Base-by-base conservation (phyloP, 164 flowering plant genomes). In the Tetrastigma voinierianum region DNA sequence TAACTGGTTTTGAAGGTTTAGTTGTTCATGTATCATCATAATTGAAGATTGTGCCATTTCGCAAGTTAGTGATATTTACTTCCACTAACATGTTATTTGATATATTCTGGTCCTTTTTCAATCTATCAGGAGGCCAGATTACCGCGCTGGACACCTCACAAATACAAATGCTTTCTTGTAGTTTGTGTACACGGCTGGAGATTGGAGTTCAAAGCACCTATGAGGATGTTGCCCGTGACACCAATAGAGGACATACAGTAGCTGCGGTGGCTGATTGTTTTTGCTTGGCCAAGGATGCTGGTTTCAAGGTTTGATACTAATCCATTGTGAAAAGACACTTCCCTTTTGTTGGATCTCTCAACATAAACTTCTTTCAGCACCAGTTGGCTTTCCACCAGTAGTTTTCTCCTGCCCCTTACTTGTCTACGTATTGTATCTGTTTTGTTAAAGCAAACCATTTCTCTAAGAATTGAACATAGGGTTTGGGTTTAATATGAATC, bases 251-350 rank as follows among this genome's bases (percentile, higher is more conserved):
- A 18, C 99, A 95, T 72, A 93, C 99, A 4, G 99, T 95, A 18
- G 97, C 98, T 67, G 97, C 99, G 56, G 99, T 95, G 61, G 98
- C 98, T 77, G 99, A 95, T 84, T 95, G 99, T 66, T 95, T 95
- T 82, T 90, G 89, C 80, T 80, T 95, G 83, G 96, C 99, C 60
- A 95, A 95, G 74, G 99, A 95, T 89, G 99, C 99, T 80, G 99
- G 99, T 56, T 95, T 92, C 74, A 95, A 95, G 97, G 99, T 93
- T 32, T 3, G 40, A 51, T 57, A 54, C 11, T 16, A 25, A 18
- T 53, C 11, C 4, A 21, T 65, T 52, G 9, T 16, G 23, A 48
- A n/a, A 3, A 14, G 0, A 19, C 53, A 67, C 15, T 18, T 57
- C n/a, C 21, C 20, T 15, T 44, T 25, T 51, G 14, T 11, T 59